phyloP scores from a whole-genome alignment of 331 rosid genomes.

The Saraca asoca region DNA sequence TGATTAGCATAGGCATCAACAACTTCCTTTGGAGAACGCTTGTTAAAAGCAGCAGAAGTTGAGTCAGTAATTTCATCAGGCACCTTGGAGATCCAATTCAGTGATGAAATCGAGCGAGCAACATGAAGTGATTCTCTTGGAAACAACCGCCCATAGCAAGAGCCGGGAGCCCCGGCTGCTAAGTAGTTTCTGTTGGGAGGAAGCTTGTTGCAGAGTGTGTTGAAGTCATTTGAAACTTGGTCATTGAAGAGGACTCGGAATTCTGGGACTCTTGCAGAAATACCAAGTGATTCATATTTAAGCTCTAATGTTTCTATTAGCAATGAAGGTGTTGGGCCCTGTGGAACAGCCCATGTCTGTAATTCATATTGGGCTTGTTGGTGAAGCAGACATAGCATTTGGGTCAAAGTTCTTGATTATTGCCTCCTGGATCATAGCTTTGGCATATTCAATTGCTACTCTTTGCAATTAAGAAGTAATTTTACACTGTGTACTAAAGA shows the following conservation, averaged over 20 bases:
- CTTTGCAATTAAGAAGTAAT: conserved; percentile 24
- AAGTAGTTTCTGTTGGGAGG: conserved; percentile 30
- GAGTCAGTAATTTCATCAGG: conserved; percentile 37
- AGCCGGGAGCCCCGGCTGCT: conserved; percentile 38
- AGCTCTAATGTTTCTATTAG: conserved; percentile 34
- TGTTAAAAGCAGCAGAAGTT: conserved; percentile 42
- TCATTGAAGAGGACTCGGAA: conserved; percentile 41
- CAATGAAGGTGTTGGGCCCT: conserved; percentile 35
- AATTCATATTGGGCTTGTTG: conserved; percentile 26
- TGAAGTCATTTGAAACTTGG: conserved; percentile 41
- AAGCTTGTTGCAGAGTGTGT: conserved; percentile 35
- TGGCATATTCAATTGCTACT: conserved; percentile 26
- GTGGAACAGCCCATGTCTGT: conserved; percentile 41
- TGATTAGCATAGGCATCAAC: conserved; percentile 37
- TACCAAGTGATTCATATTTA: conserved; percentile 25
- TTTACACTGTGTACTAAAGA: too few relatives aligned
- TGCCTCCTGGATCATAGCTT: conserved; percentile 23
- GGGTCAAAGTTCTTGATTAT: conserved; percentile 30
- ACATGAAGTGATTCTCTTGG: conserved; percentile 21
- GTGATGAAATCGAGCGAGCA: conserved; percentile 34
- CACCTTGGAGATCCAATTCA: conserved; percentile 38
- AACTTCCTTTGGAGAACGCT: conserved; percentile 39
- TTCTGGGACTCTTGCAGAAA: neutral
- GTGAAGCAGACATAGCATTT: neutral
- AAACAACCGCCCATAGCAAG: conserved; percentile 38